phyloP scores from a whole-genome alignment of 2,329 filamentous ascomycete species.

The Neofusicoccum kwambonambiense region DNA sequence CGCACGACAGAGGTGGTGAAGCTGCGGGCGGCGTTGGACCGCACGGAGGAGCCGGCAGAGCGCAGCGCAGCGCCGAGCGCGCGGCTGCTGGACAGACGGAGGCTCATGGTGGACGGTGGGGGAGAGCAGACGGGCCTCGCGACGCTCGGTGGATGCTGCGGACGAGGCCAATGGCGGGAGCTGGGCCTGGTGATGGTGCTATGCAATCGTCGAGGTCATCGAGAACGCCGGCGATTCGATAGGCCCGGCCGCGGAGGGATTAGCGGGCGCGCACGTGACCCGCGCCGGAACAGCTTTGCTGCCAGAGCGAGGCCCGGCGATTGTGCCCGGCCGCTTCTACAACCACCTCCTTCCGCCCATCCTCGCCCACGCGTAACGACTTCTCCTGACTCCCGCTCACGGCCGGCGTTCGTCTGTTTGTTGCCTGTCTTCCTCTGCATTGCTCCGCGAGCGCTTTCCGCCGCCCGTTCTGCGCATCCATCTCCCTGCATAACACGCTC shows the following conservation, averaged over 20 bases:
- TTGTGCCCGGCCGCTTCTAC: constrained; percentile 11
- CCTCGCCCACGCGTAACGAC: constrained; percentile 15
- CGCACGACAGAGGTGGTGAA: constrained; percentile 45
- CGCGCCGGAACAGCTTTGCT: background rate
- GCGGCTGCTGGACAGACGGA: constrained; percentile 40
- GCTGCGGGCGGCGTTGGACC: constrained; percentile 34
- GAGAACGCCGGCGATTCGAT: constrained; percentile 5
- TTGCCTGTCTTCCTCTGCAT: constrained; percentile 4
- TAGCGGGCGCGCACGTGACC: background rate
- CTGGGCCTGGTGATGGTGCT: background rate
- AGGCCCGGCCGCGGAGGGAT: background rate
- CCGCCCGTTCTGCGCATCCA: background rate
- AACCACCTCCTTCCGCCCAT: constrained; percentile 17
- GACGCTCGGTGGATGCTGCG: constrained; percentile 24
- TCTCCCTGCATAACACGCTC: constrained; percentile 13
- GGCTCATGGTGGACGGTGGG: constrained; percentile 35
- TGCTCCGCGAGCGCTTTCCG: background rate
- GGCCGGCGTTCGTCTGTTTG: constrained; percentile 19
- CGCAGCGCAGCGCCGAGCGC: constrained; percentile 38
- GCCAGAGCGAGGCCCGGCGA: background rate
- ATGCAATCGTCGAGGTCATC: constrained; percentile 17
- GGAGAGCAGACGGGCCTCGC: constrained; percentile 25
- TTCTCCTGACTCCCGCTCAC: constrained; percentile 8
- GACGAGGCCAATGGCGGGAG: constrained; percentile 10
- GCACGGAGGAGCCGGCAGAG: constrained; percentile 32